These are phyloP conservation scores for Eimeria necatrix DNA, from an alignment of 169 alveolate genomes.

Conservation along the genomic window DNA sequence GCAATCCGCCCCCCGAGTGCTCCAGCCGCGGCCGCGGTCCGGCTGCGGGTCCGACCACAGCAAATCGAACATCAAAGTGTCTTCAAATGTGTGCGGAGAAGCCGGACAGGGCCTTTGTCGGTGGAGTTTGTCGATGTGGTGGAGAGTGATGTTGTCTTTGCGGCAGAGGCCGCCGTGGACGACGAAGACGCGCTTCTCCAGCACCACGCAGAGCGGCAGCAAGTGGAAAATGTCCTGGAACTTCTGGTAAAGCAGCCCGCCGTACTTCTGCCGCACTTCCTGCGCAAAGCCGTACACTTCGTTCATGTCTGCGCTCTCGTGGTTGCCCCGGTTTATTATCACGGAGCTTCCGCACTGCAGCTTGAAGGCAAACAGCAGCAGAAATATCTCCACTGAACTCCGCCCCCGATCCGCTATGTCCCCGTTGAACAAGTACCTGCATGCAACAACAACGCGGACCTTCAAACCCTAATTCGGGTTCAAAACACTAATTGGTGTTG, in stretches of 20 bases:
- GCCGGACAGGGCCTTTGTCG: conserved; percentile 93
- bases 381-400: conserved; percentile 91
- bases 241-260: conserved; percentile 91
- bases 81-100: conserved; percentile 90
- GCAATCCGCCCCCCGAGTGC: conserved; percentile 94
- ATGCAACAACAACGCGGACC: not conserved
- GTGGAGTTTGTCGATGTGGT: conserved; percentile 89
- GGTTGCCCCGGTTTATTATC: conserved; percentile 94
- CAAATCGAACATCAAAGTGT: conserved; percentile 93
- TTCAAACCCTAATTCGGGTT: too few species aligned
- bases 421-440: conserved; percentile 93
- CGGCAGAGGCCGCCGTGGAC: conserved; percentile 95
- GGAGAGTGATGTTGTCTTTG: conserved; percentile 90
- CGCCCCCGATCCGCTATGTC: conserved; percentile 96
- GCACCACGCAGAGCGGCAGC: conserved; percentile 90
- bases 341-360: conserved; percentile 91
- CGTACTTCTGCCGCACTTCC: conserved; percentile 90
- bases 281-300: conserved; percentile 94
- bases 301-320: conserved; percentile 95
- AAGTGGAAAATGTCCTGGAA: conserved; percentile 92
- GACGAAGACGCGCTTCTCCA: conserved; percentile 91
- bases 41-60: conserved; percentile 96
- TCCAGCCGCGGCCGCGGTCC: conserved; percentile 89
- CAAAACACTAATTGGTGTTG: too few species aligned
- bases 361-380: conserved; percentile 92